phyloP scores from a whole-genome alignment of 192 early-diverging fungal species.

The Spizellomyces punctatus region DNA sequence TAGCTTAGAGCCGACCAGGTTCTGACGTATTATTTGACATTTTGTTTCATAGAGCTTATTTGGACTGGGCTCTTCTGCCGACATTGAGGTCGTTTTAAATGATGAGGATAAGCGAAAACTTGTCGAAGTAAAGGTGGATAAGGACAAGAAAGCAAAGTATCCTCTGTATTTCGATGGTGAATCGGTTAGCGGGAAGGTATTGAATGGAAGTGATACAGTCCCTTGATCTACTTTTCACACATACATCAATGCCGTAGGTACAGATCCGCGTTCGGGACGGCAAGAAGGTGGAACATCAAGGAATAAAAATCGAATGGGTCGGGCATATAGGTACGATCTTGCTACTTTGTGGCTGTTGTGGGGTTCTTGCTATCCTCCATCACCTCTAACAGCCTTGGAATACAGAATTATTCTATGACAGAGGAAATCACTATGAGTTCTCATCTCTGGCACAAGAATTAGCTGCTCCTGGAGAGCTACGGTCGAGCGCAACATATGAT shows the following conservation, averaged over 20 bases:
- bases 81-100: slow-evolving; percentile 82
- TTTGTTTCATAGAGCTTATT: slow-evolving; percentile 41
- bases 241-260: slow-evolving; percentile 51
- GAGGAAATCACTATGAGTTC: slow-evolving; percentile 95
- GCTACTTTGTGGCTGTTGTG: slow-evolving; percentile 3
- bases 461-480: slow-evolving; percentile 90
- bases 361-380: slow-evolving; percentile 3
- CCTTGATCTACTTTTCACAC: not conserved
- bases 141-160: slow-evolving; percentile 87
- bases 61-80: slow-evolving; percentile 66
- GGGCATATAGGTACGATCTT: slow-evolving; percentile 82
- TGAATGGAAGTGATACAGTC: not conserved
- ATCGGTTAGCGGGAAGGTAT: slow-evolving; percentile 88
- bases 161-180: slow-evolving; percentile 98
- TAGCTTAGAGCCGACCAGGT: not conserved
- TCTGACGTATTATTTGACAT: not conserved
- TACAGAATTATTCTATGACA: slow-evolving; percentile 91
- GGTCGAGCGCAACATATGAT: slow-evolving; percentile 75
- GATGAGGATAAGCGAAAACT: slow-evolving; percentile 88
- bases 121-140: slow-evolving; percentile 92
- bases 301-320: slow-evolving; percentile 99
- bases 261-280: slow-evolving; percentile 80
- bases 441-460: slow-evolving; percentile 91
- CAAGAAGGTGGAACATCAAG: slow-evolving; percentile 96
- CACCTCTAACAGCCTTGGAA: not conserved